A percentile compares a stretch with the other conserved stretches of the same genome.
These are phyloP conservation scores for Aspergillus biplanus DNA, from an alignment of 495 filamentous ascomycete genomes.

Conservation along the genomic window DNA sequence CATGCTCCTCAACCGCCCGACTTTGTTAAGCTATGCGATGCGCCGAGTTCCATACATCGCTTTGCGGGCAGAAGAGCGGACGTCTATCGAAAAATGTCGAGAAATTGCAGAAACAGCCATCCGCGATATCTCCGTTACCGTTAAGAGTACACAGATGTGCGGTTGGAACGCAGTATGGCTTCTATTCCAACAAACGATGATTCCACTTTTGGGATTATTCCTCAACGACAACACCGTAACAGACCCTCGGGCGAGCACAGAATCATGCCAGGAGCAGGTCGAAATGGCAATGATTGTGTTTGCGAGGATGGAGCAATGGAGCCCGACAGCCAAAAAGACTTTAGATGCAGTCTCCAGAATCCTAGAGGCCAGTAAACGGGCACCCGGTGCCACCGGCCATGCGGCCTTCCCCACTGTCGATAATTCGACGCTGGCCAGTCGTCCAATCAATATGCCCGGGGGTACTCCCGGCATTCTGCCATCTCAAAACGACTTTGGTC, in stretches of 20 bases:
- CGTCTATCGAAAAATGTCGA: slow-evolving; percentile 69
- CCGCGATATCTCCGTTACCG: slow-evolving; percentile 68
- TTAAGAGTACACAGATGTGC: slow-evolving; percentile 72
- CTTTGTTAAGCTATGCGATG: slow-evolving; percentile 71
- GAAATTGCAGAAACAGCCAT: slow-evolving; percentile 71
- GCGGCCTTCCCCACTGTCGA: slow-evolving; percentile 18
- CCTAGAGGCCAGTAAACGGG: slow-evolving; percentile 61
- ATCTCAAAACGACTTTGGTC: slow-evolving; percentile 27
- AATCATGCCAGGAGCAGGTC: slow-evolving; percentile 56
- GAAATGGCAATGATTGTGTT: slow-evolving; percentile 70
- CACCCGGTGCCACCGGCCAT: slow-evolving; percentile 24
- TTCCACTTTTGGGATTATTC: slow-evolving; percentile 73
- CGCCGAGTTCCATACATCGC: slow-evolving; percentile 63
- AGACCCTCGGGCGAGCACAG: slow-evolving; percentile 57
- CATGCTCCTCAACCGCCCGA: slow-evolving; percentile 78
- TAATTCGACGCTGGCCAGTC: slow-evolving; percentile 24
- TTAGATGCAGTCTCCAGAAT: slow-evolving; percentile 71
- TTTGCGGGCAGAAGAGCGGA: slow-evolving; percentile 64
- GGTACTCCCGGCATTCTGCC: slow-evolving; percentile 11
- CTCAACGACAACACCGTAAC: slow-evolving; percentile 62
- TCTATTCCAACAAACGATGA: slow-evolving; percentile 77
- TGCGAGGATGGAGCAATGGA: slow-evolving; percentile 70
- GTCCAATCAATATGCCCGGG: slow-evolving; percentile 24
- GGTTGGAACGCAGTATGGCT: slow-evolving; percentile 87
- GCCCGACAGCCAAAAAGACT: slow-evolving; percentile 69